Evolutionary conservation across 305 asterid genomes (phyloP).

Genomic region (Andrographis paniculata): DNA sequence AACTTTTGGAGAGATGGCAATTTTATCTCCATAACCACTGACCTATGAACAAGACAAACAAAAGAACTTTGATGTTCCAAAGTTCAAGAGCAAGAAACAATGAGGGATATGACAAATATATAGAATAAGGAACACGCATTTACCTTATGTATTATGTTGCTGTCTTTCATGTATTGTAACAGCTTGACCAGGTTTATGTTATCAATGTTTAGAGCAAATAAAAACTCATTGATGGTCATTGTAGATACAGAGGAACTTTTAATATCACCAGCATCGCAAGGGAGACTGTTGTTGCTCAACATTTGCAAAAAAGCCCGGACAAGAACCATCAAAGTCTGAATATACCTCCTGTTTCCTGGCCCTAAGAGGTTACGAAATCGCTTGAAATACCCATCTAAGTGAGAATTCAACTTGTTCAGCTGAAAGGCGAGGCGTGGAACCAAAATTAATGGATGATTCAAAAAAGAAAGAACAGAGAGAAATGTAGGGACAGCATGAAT

Average conservation of each 20-base stretch:
- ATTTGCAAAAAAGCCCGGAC: slow-evolving; percentile 50
- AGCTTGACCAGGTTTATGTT: slow-evolving; percentile 85
- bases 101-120: slow-evolving; percentile 9
- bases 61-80: slow-evolving; percentile 15
- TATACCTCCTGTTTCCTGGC: slow-evolving; percentile 89
- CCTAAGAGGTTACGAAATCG: slow-evolving; percentile 75
- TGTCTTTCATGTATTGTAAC: slow-evolving; percentile 61
- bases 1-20: slow-evolving; percentile 28
- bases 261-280: slow-evolving; percentile 30
- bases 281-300: slow-evolving; percentile 23
- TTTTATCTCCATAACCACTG: slow-evolving; percentile 75
- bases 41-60: slow-evolving; percentile 36
- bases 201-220: slow-evolving; percentile 84
- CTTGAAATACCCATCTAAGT: slow-evolving; percentile 59
- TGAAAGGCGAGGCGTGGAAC: slow-evolving; percentile 26
- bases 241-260: slow-evolving; percentile 36
- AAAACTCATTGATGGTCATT: slow-evolving; percentile 69
- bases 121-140: slow-evolving; percentile 10
- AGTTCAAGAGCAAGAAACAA: slow-evolving; percentile 8
- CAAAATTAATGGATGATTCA: slow-evolving; percentile 5
- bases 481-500: slow-evolving; percentile 1
- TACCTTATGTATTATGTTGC: slow-evolving; percentile 86
- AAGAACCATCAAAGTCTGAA: slow-evolving; percentile 74
- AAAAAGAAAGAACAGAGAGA: slow-evolving; percentile 1
- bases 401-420: slow-evolving; percentile 63